Base-by-base conservation (phyloP, 2,329 filamentous ascomycete genomes). In the Iodosphaeria phyllophila region DNA sequence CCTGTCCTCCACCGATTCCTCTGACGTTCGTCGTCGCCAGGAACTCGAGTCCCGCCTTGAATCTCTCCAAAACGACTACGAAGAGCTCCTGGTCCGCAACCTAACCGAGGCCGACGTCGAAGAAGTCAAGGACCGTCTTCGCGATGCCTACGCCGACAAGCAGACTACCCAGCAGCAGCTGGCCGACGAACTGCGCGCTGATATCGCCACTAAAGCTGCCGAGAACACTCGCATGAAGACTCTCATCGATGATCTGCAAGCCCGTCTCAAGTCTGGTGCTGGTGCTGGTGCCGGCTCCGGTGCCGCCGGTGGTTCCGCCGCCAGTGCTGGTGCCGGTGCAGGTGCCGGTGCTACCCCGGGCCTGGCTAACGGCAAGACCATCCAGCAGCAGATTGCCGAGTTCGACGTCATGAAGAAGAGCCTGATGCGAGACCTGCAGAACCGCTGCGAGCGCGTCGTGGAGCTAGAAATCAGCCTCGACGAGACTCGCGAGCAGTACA, bases 321-420 rank as follows among this genome's bases (percentile, higher is more conserved):
- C n/a, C n/a, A n/a, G n/a, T n/a, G n/a, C n/a, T n/a, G n/a, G n/a
- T n/a, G n/a, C n/a, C n/a, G n/a, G n/a, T n/a, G n/a, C n/a, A n/a
- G n/a, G n/a, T n/a, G 52, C 52, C 17, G 47, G 48, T 11, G 44
- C 52, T 7, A 60, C 58, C 11, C 53, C 59, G 15, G 63, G 73
- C 14, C 80, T 74, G 44, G 56, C 69, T 28, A 80, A 79, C 41
- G 77, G 77, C 61, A 92, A 92, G 64, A 91, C 82, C 8, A 70
- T 95, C 22, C 83, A 92, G 47, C 86, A 98, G 56, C 89, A 95
- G 55, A 92, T 98, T 50, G 80, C 86, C 30, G 89, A 98, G 47
- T 98, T 98, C 40, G 89, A 98, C 51, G 78, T 82, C 30, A 98
- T 98, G 84, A 98, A 98, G 72, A 98, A 98, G 69, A 92, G 79